phyloP scores from a whole-genome alignment of 768 basidiomycete species.

The Tubosaeta sp. region DNA sequence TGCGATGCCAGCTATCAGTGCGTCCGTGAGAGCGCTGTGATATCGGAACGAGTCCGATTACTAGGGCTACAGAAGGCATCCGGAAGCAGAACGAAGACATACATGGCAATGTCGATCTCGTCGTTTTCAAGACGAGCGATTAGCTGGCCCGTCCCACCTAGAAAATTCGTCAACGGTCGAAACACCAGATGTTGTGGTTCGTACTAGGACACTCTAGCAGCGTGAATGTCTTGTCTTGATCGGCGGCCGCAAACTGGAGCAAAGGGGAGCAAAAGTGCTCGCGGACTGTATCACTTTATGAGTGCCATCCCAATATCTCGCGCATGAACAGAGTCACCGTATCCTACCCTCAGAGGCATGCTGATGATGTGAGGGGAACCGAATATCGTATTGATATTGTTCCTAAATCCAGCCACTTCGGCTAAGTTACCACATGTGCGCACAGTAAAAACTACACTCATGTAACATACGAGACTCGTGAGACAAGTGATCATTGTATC shows the following conservation, averaged over 20 bases:
- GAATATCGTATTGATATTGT: neutral
- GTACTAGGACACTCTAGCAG: slow-evolving; percentile 87
- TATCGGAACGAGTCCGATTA: neutral
- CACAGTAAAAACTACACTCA: slow-evolving; percentile 9
- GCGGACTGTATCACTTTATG: slow-evolving; percentile 44
- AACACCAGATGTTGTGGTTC: slow-evolving; percentile 9
- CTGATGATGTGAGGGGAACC: neutral
- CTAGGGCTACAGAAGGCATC: neutral
- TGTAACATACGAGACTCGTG: slow-evolving; percentile 4
- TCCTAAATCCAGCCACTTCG: neutral
- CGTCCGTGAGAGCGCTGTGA: slow-evolving; percentile 80
- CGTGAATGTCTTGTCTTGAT: slow-evolving; percentile 68
- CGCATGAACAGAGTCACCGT: slow-evolving; percentile 17
- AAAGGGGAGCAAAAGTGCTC: slow-evolving; percentile 93
- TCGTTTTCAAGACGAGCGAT: slow-evolving; percentile 70
- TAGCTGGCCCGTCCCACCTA: slow-evolving; percentile 83
- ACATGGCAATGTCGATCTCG: slow-evolving; percentile 84
- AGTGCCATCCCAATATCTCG: neutral
- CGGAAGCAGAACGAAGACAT: slow-evolving; percentile 16
- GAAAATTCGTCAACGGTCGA: slow-evolving; percentile 18
- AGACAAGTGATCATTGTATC: slow-evolving; percentile 54
- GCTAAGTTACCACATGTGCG: slow-evolving; percentile 1
- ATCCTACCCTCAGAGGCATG: slow-evolving; percentile 32
- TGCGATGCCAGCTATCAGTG: slow-evolving; percentile 87
- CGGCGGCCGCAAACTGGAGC: slow-evolving; percentile 73